Evolutionary conservation across 352 stramenopile genomes (phyloP), one percentile per base, ranked within the genome.

Genomic region (Globisporangium nodosum): DNA sequence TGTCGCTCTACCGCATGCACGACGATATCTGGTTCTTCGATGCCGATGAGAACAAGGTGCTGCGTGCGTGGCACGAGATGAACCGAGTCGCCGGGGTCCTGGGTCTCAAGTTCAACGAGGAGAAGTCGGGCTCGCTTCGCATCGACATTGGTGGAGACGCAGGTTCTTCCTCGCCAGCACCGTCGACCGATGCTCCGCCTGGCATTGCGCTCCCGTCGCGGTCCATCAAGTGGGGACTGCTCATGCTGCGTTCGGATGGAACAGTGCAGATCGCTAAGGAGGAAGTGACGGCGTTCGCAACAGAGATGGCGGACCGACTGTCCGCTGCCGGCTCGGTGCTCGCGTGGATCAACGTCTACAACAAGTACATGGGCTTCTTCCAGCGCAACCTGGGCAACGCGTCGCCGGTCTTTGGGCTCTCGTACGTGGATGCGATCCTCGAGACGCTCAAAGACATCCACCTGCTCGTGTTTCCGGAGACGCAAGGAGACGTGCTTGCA

Each of bases 351-450:
- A 78, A 76, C 37, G 66, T 81, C 55, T 84, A 81, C 71, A 84
- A 84, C 61, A 81, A 81, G 61, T 84, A 81, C 68, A 77, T 84
- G 71, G 49, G 61, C 21, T 79, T 81, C 54, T 81, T 84, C 58
- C 54, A 81, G 13, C 71, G 71, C 35, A 81, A 75, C 61, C 74
- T 84, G 56, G 69, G 74, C 30, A 71, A 39, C 33, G 66, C 63
- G 15, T 70, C 66, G 33, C 50, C 66, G 18, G 67, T 74, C 50
- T 74, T 77, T 49, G 66, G 66, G 3, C 37, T 77, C 2, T 45
- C 43, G 20, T 64, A 71, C 27, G 42, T 73, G 5, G 49, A 69
- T 18, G 54, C 66, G 11, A 54, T 61, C n/a, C 21, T 75, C 58
- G 63, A 50, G 31, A 75, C 70, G n/a, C 68, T 78, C 57, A 58